These are phyloP conservation scores for Trametes sanguinea DNA, from an alignment of 768 basidiomycete species.

Conservation along the genomic window DNA sequence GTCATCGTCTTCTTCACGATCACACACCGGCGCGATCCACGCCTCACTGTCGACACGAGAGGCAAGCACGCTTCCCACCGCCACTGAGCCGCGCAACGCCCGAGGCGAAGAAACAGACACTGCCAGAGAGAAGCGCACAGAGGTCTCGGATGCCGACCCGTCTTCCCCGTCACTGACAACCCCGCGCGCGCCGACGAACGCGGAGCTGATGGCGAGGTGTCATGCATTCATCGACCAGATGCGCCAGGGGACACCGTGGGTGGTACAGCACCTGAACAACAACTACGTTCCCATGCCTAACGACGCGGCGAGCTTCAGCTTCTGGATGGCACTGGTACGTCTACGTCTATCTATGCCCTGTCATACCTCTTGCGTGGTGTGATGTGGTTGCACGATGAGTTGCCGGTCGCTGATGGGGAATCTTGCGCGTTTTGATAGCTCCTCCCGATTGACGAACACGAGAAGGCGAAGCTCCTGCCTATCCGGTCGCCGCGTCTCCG, in stretches of 20 bases:
- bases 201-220: slow-evolving; percentile 53
- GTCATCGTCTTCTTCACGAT: neutral
- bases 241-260: slow-evolving; percentile 83
- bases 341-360: neutral
- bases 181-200: slow-evolving; percentile 27
- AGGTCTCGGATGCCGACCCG: neutral
- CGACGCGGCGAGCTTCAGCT: slow-evolving; percentile 74
- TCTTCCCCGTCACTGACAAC: neutral
- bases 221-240: slow-evolving; percentile 62
- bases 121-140: neutral
- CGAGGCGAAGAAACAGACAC: neutral
- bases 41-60: neutral
- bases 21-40: slow-evolving; percentile 15
- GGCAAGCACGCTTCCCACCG: neutral
- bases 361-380: neutral
- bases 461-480: slow-evolving; percentile 85
- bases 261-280: slow-evolving; percentile 81
- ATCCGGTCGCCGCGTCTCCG: slow-evolving; percentile 78
- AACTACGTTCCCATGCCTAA: slow-evolving; percentile 77
- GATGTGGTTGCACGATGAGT: neutral
- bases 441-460: slow-evolving; percentile 88
- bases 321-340: slow-evolving; percentile 82
- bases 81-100: neutral
- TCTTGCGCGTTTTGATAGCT: slow-evolving; percentile 38
- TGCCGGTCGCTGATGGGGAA: neutral